A percentile compares a stretch with the other conserved stretches of the same genome.
These are phyloP conservation scores for Eucalyptus urophylla DNA, from an alignment of 345 rosid species.

Conservation along the genomic window DNA sequence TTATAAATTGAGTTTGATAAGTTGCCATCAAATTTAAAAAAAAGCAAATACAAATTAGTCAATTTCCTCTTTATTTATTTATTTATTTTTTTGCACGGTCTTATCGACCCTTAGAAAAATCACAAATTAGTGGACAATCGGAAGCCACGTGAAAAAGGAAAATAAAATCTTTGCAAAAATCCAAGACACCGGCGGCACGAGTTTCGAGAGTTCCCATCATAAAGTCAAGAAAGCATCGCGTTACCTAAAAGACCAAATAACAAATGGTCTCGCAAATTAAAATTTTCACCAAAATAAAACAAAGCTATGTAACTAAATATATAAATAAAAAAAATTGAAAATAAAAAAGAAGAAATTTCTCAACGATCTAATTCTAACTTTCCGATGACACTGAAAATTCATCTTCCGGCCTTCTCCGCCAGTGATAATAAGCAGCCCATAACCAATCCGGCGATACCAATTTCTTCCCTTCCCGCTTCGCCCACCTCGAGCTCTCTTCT, in stretches of 20 bases:
- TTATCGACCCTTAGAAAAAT: background rate
- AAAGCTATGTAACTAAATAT: background rate
- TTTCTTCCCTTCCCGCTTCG: background rate
- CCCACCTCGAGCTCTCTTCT: background rate
- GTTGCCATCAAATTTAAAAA: background rate
- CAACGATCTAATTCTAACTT: background rate
- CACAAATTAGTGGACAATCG: background rate
- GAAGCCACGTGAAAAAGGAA: background rate
- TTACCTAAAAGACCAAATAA: background rate
- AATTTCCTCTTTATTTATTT: background rate
- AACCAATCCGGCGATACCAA: background rate
- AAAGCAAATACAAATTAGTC: background rate
- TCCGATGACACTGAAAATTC: background rate
- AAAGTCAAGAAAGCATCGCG: background rate
- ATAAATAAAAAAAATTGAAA: background rate
- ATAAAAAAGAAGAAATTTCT: background rate
- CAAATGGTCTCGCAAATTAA: background rate
- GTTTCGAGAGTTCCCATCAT: background rate
- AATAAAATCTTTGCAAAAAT: background rate
- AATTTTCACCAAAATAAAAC: background rate
- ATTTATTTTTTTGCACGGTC: background rate
- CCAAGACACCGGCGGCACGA: background rate
- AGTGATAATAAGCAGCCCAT: background rate
- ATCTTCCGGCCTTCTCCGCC: background rate
- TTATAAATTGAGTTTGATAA: background rate